These are phyloP conservation scores for Globisporangium emineosum DNA, from an alignment of 352 stramenopile genomes.

Conservation along the genomic window DNA sequence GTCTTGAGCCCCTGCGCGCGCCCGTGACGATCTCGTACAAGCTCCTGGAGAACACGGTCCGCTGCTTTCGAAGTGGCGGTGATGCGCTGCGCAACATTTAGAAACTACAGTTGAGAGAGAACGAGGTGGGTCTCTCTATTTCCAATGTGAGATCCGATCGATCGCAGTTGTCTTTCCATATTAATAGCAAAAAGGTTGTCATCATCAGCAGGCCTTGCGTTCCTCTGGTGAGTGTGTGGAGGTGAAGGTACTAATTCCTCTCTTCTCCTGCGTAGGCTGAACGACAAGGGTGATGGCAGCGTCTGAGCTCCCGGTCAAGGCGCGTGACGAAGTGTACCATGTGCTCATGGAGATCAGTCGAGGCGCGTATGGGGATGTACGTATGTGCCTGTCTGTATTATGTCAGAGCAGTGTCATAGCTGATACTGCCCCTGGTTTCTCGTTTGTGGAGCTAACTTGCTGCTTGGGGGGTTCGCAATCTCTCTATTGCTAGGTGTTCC, in stretches of 20 bases:
- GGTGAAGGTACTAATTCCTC: no score
- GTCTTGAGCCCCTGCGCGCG: conserved; percentile 23
- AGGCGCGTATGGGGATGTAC: conserved; percentile 53
- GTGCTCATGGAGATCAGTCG: conserved; percentile 41
- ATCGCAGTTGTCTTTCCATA: neutral
- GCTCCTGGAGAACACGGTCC: conserved; percentile 68
- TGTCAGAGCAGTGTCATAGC: no score
- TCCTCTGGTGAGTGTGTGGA: no score
- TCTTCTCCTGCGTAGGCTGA: no score
- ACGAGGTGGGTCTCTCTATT: neutral
- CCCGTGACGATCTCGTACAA: conserved; percentile 51
- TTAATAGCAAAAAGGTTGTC: neutral
- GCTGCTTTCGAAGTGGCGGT: conserved; percentile 41
- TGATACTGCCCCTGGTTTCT: neutral
- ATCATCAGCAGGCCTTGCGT: neutral
- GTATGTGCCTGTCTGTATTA: conserved; percentile 4
- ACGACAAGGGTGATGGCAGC: neutral
- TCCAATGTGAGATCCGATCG: neutral
- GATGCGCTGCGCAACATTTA: conserved; percentile 25
- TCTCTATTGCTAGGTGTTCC: conserved; percentile 34
- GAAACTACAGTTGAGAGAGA: neutral
- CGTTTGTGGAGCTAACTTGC: neutral
- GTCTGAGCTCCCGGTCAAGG: conserved; percentile 5
- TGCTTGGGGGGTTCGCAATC: neutral
- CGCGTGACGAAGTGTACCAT: conserved; percentile 20